phyloP scores from a whole-genome alignment of 371 early-diverging fungal genomes.

The Lichtheimia hyalospora region DNA sequence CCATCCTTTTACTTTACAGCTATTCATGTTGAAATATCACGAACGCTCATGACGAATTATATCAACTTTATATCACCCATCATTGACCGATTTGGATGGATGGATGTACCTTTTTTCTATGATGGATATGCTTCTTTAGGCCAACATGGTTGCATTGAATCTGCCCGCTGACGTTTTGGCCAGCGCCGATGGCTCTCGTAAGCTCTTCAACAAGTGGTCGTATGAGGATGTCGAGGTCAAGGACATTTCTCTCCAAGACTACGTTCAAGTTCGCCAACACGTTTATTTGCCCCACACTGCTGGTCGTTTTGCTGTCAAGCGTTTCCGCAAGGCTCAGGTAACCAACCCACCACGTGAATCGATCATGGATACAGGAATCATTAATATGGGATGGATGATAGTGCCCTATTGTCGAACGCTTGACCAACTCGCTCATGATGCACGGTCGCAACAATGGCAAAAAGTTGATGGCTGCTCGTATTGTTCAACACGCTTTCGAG shows the following conservation, averaged over 20 bases:
- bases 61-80: neutral
- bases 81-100: slow-evolving; percentile 2
- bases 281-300: slow-evolving; percentile 99
- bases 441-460: slow-evolving; percentile 99
- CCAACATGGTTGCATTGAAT: slow-evolving; percentile 62
- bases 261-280: slow-evolving; percentile 91
- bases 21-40: neutral
- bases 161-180: slow-evolving; percentile 66
- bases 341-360: too few species aligned
- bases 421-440: slow-evolving; percentile 99
- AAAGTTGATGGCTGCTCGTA: slow-evolving; percentile 99
- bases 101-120: neutral
- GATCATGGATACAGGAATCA: neutral
- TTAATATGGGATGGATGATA: slow-evolving; percentile 15
- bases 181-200: slow-evolving; percentile 65
- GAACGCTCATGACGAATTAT: neutral
- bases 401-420: slow-evolving; percentile 99
- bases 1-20: slow-evolving; percentile 4
- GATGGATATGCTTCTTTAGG: slow-evolving; percentile 4
- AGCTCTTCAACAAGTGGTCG: slow-evolving; percentile 94
- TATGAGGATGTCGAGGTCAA: slow-evolving; percentile 95
- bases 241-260: slow-evolving; percentile 95
- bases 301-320: slow-evolving; percentile 96
- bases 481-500: slow-evolving; percentile 99
- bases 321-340: slow-evolving; percentile 97